phyloP scores from a whole-genome alignment of 2,329 filamentous ascomycete genomes.

The Sordariomycetes sp. region DNA sequence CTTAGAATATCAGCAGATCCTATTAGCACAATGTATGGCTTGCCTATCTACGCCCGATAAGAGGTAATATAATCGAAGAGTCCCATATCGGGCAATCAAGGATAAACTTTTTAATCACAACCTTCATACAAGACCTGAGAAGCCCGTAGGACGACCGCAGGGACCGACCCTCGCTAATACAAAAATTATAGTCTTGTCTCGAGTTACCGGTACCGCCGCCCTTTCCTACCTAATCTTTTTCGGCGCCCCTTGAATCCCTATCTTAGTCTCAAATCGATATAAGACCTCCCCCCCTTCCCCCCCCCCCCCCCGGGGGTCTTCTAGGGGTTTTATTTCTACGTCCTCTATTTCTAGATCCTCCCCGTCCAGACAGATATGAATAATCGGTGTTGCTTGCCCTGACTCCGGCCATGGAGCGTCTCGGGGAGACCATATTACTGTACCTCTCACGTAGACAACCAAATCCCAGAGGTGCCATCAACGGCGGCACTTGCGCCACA shows the following conservation, averaged over 20 bases:
- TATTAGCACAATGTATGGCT: too few relatives aligned
- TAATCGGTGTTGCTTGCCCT: neutral
- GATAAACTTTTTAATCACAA: neutral
- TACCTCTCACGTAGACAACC: too few relatives aligned
- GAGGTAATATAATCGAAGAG: neutral
- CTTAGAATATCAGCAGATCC: too few relatives aligned
- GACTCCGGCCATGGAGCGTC: neutral
- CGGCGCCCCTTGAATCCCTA: neutral
- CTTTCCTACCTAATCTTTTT: slow-evolving; percentile 6
- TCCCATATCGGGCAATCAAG: neutral
- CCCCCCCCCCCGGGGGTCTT: too few relatives aligned
- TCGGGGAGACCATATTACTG: neutral
- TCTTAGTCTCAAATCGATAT: slow-evolving; percentile 4
- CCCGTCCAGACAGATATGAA: slow-evolving; percentile 3
- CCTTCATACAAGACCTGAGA: slow-evolving; percentile 6
- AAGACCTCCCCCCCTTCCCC: neutral
- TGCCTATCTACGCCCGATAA: neutral
- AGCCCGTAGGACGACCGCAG: slow-evolving; percentile 5
- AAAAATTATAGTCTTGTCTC: slow-evolving; percentile 10
- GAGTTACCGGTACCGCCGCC: slow-evolving; percentile 8
- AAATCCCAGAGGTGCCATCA: too few relatives aligned
- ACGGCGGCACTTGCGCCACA: neutral
- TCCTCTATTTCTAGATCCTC: neutral
- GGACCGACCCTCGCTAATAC: slow-evolving; percentile 6
- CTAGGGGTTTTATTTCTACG: neutral